Evolutionary conservation across 805 yeast genomes (phyloP).

Genomic region (Saccharomycopsis malanga): DNA sequence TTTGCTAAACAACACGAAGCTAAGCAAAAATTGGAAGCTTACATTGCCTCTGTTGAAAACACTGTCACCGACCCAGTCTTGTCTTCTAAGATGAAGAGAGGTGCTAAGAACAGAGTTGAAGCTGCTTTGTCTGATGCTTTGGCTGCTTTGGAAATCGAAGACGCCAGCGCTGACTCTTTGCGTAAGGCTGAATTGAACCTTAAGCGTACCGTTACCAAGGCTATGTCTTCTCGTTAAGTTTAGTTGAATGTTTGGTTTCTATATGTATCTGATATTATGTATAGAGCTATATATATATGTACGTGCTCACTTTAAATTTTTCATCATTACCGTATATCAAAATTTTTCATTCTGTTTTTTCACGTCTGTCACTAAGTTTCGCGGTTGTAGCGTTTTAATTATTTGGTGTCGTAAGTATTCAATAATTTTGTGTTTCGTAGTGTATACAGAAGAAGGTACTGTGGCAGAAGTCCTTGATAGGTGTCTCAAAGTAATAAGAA

Average conservation of each 20-base stretch:
- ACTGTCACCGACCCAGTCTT: constrained; percentile 97
- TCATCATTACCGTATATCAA: not conserved
- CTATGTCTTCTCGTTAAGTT: constrained; percentile 96
- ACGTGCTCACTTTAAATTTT: not conserved
- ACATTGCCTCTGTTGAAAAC: constrained; percentile 92
- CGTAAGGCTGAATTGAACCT: constrained; percentile 99
- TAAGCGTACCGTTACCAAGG: constrained; percentile 99
- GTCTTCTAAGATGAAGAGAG: constrained; percentile 95
- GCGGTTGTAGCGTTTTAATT: too few species aligned
- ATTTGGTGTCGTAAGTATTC: too few species aligned
- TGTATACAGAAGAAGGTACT: too few species aligned
- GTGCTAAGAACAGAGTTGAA: constrained; percentile 96
- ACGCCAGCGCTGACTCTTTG: constrained; percentile 91
- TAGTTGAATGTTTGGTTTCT: too few species aligned
- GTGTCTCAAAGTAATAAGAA: too few species aligned
- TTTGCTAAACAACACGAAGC: constrained; percentile 99
- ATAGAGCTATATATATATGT: too few species aligned
- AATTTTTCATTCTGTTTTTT: too few species aligned
- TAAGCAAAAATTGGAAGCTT: constrained; percentile 97
- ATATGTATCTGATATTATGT: too few species aligned
- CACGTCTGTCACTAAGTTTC: too few species aligned
- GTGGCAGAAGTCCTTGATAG: too few species aligned
- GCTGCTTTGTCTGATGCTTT: constrained; percentile 96
- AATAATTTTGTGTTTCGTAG: too few species aligned
- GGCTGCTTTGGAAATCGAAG: constrained; percentile 96